Percentiles rank a stretch among this genome's conserved stretches.
These are phyloP conservation scores for Eucalyptus victrix DNA, from an alignment of 345 rosid species.

Conservation along the genomic window DNA sequence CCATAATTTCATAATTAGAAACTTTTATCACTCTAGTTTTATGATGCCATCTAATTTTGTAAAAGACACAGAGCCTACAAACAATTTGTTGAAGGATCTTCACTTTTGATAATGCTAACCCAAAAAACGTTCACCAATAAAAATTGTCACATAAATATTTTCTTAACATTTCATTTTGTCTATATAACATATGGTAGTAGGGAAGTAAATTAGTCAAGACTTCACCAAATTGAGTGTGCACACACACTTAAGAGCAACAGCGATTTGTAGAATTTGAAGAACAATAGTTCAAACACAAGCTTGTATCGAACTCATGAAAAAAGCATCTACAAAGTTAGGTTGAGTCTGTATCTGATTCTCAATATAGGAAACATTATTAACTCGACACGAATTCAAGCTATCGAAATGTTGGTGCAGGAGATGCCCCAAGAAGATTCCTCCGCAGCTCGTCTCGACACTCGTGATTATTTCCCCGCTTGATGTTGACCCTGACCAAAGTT, in stretches of 20 bases:
- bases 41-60: too few species aligned
- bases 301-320: rapidly evolving
- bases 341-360: not conserved
- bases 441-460: not conserved
- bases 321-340: too few species aligned
- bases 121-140: not conserved
- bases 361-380: too few species aligned
- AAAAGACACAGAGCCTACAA: not conserved
- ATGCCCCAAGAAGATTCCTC: not conserved
- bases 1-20: too few species aligned
- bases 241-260: rapidly evolving
- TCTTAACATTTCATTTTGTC: too few species aligned
- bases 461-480: not conserved
- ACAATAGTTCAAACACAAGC: rapidly evolving
- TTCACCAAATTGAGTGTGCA: not conserved
- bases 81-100: not conserved
- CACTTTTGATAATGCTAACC: not conserved
- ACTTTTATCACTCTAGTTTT: too few species aligned
- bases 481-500: not conserved
- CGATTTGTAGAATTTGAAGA: too few species aligned
- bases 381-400: not conserved
- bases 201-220: too few species aligned
- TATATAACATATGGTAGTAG: rapidly evolving
- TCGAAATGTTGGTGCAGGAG: not conserved
- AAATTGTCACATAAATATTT: too few species aligned